Evolutionary conservation across 2,329 filamentous ascomycete species (phyloP).

Genomic region (Talaromyces sp.): DNA sequence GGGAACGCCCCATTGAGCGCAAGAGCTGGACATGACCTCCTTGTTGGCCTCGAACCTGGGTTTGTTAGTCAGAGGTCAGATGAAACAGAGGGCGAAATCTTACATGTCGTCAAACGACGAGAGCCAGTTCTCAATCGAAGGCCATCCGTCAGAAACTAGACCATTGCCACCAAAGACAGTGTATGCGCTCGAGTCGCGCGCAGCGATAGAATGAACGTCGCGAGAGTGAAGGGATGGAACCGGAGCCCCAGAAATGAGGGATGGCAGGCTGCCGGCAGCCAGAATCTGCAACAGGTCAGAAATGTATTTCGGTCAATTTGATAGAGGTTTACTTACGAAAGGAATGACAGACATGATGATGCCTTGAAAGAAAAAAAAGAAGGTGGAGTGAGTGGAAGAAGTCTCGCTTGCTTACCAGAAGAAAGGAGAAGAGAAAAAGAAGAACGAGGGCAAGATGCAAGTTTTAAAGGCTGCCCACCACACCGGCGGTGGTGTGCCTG

Average conservation of each 20-base stretch:
- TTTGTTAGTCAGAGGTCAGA: not conserved
- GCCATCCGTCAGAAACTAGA: slow-evolving; percentile 23
- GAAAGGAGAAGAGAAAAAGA: not conserved
- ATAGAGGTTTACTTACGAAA: slow-evolving; percentile 4
- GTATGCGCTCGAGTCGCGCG: slow-evolving; percentile 4
- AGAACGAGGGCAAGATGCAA: not conserved
- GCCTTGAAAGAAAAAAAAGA: slow-evolving; percentile 3
- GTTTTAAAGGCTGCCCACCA: not conserved
- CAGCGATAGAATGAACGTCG: slow-evolving; percentile 5
- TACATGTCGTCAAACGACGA: slow-evolving; percentile 9
- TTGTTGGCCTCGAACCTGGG: slow-evolving; percentile 8
- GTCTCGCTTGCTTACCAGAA: slow-evolving; percentile 13
- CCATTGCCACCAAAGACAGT: slow-evolving; percentile 11
- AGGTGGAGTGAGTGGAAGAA: slow-evolving; percentile 12
- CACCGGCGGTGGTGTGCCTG: not conserved
- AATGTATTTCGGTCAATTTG: too few relatives aligned
- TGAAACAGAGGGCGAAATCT: not conserved
- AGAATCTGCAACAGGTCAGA: slow-evolving; percentile 1
- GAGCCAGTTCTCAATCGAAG: slow-evolving; percentile 22
- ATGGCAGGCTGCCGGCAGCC: slow-evolving; percentile 13
- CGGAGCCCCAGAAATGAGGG: slow-evolving; percentile 12
- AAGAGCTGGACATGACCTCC: slow-evolving; percentile 4
- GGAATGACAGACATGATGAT: slow-evolving; percentile 12
- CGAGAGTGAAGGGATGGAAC: slow-evolving; percentile 11
- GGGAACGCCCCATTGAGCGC: slow-evolving; percentile 3